Evolutionary conservation across 331 rosid species (phyloP).

Genomic region (Malus hybrid): DNA sequence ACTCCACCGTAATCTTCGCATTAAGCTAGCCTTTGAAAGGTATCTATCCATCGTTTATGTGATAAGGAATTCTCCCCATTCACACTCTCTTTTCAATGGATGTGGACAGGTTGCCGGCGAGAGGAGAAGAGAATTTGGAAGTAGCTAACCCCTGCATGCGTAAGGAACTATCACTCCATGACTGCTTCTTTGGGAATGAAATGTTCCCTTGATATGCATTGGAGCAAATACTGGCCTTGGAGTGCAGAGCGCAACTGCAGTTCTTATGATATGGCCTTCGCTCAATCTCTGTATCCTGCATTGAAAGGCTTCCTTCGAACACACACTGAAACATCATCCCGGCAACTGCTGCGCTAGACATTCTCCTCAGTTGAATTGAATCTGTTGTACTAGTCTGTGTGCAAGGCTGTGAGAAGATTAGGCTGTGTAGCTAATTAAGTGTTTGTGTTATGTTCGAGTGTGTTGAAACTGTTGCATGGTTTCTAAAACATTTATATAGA

Average conservation of each 20-base stretch:
- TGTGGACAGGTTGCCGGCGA: not conserved
- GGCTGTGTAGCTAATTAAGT: not conserved
- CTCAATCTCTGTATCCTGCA: conserved; percentile 32
- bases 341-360: conserved; percentile 25
- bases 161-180: not conserved
- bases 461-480: not conserved
- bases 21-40: too few species aligned
- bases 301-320: conserved; percentile 42
- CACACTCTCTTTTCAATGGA: not conserved
- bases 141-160: not conserved
- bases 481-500: not conserved
- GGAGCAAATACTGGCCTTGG: conserved; percentile 7
- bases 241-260: conserved; percentile 45
- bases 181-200: conserved; percentile 24
- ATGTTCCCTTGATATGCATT: conserved; percentile 13
- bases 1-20: not conserved
- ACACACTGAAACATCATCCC: conserved; percentile 27
- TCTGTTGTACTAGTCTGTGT: not conserved
- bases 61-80: not conserved
- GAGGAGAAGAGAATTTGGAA: not conserved
- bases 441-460: not conserved
- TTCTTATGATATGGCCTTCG: conserved; percentile 50
- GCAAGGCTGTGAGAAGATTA: not conserved
- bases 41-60: too few species aligned
- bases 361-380: not conserved